phyloP scores from a whole-genome alignment of 164 flowering plant genomes.

The Liriodendron chinense region DNA sequence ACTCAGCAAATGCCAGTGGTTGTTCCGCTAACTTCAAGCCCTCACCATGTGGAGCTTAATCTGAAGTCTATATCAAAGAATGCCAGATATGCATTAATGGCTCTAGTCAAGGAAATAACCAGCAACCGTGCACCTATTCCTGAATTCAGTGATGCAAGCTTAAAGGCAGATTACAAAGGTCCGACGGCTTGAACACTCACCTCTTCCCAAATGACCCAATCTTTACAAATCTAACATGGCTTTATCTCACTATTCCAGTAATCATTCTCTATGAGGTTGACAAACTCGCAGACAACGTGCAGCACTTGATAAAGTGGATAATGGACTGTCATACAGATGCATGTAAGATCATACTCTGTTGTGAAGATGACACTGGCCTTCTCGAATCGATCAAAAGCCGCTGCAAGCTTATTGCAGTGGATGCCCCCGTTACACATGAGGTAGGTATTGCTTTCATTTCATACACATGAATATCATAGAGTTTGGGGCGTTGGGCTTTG shows the following conservation, averaged over 20 bases:
- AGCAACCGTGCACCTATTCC: slow-evolving; percentile 34
- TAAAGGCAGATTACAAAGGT: slow-evolving; percentile 71
- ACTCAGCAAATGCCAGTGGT: slow-evolving; percentile 40
- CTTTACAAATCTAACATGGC: neutral
- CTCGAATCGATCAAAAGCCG: slow-evolving; percentile 61
- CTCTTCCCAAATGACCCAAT: neutral
- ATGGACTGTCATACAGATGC: slow-evolving; percentile 67
- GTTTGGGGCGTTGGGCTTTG: neutral
- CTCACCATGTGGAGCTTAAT: slow-evolving; percentile 70
- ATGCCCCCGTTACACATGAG: slow-evolving; percentile 66
- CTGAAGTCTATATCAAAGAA: slow-evolving; percentile 42
- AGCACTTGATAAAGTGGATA: slow-evolving; percentile 72
- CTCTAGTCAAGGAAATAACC: slow-evolving; percentile 57
- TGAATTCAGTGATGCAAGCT: slow-evolving; percentile 48
- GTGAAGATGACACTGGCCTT: slow-evolving; percentile 60
- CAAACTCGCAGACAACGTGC: slow-evolving; percentile 53
- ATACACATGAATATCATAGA: neutral
- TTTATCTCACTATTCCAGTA: slow-evolving; percentile 34
- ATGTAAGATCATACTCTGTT: slow-evolving; percentile 66
- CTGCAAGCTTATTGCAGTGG: slow-evolving; percentile 50
- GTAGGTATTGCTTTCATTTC: slow-evolving; percentile 27
- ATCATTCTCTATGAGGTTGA: slow-evolving; percentile 63
- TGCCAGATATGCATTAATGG: slow-evolving; percentile 61
- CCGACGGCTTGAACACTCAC: too few species aligned
- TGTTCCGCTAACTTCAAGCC: slow-evolving; percentile 59